A percentile compares a stretch with the other conserved stretches of the same genome.
Conservation (phyloP, 257 asterid species). For the Scutellaria baicalensis region DNA sequence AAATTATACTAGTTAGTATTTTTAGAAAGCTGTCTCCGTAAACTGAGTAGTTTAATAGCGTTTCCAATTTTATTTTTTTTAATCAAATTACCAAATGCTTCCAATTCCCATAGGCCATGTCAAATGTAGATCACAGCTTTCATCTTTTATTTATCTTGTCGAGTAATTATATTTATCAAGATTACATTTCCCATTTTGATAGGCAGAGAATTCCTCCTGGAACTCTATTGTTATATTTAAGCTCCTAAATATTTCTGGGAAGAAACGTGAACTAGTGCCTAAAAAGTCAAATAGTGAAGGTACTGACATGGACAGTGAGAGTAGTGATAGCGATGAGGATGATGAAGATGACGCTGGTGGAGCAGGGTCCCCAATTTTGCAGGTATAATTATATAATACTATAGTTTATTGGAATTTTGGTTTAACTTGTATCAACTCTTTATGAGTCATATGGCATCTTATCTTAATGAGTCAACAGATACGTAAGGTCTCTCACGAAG, state of each 20-base stretch:
- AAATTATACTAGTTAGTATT: neutral
- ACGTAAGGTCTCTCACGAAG: conserved; percentile 64
- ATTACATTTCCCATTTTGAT: neutral
- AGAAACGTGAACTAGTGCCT: conserved; percentile 67
- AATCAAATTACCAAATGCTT: neutral
- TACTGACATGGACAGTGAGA: conserved; percentile 71
- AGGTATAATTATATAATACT: conserved; percentile 25
- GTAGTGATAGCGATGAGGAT: conserved; percentile 78
- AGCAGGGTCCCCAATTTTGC: conserved; percentile 56
- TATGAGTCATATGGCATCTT: conserved; percentile 2
- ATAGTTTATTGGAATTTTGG: neutral
- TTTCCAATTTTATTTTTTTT: neutral
- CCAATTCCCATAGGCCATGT: neutral
- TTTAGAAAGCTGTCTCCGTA: neutral
- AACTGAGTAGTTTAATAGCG: neutral
- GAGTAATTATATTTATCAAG: neutral
- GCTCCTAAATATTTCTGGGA: conserved; percentile 74
- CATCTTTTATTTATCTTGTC: no score
- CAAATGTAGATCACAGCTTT: neutral
- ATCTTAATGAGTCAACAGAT: conserved; percentile 36
- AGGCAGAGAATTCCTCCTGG: conserved; percentile 77
- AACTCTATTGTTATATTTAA: conserved; percentile 73
- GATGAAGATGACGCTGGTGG: conserved; percentile 52
- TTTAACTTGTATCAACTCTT: neutral
- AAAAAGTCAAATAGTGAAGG: conserved; percentile 39